Base-by-base conservation (phyloP, 768 basidiomycete species). In the Paxillus involutus region DNA sequence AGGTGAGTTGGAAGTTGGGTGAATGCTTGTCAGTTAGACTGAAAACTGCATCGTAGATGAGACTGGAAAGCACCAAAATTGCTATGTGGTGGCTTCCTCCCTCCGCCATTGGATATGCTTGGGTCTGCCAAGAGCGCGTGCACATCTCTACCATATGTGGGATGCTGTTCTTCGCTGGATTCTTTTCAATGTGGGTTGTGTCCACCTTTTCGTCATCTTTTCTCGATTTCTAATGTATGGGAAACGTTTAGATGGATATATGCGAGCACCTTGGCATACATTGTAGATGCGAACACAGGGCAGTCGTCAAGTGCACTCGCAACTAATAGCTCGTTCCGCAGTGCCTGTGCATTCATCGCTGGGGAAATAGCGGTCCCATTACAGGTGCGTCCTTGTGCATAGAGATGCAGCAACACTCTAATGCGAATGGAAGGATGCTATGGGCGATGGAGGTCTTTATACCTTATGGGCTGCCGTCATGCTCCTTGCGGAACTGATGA, bases 221-320 rank as follows among this genome's bases (percentile, higher is more conserved):
- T 35, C 43, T 33, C 9, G 16, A 24, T 3, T 3, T n/a, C 32
- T 61, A 19, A 52, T 16, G 9, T n/a, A 39, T n/a, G n/a, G n/a
- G n/a, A n/a, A n/a, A n/a, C n/a, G n/a, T 4, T 36, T 13, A 83
- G 80, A 64, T 77, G 77, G 69, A 82, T 85, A 46, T 89, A 89
- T 66, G 72, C 85, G 0, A 85, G 82, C 41, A 86, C 88, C 0
- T 73, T 97, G 32, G 87, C 93, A 0, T 95, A 94, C 64, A 81
- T 95, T 33, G 91, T 94, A 3, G 93, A 97, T 63, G 84, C 91
- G 9, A 97, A 95, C 60, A 76, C n/a, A n/a, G n/a, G n/a, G n/a
- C n/a, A n/a, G n/a, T n/a, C n/a, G n/a, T n/a, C n/a, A n/a, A n/a
- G n/a, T 2, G 91, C 89, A 0, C 81, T 84, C 7, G 91, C 93